phyloP scores from a whole-genome alignment of 2,329 filamentous ascomycete species.

The Stemphylium beticola region DNA sequence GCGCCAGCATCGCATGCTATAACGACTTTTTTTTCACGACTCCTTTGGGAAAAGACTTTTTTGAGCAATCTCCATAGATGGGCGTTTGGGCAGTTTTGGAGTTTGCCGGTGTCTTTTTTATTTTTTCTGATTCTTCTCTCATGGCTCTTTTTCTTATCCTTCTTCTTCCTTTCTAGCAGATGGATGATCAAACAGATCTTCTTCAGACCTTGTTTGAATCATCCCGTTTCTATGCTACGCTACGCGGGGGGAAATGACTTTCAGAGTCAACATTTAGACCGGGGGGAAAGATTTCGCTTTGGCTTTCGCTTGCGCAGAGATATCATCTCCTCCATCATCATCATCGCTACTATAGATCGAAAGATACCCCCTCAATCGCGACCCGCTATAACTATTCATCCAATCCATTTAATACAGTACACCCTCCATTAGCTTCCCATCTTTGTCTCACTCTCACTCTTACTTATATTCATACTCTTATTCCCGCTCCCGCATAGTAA shows the following conservation, averaged over 20 bases:
- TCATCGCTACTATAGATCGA: slow-evolving; percentile 11
- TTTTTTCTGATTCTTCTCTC: not conserved
- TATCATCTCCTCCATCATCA: not conserved
- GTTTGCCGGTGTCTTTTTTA: not conserved
- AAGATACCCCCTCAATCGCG: slow-evolving; percentile 14
- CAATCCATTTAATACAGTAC: too few relatives aligned
- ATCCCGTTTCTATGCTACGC: too few relatives aligned
- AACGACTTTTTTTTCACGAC: slow-evolving; percentile 8
- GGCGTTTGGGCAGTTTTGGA: not conserved
- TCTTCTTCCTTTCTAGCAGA: not conserved
- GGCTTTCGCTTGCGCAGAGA: slow-evolving; percentile 5
- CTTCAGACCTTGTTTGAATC: too few relatives aligned
- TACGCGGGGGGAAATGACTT: not conserved
- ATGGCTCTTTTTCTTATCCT: not conserved
- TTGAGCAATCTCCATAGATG: not conserved
- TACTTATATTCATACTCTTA: too few relatives aligned
- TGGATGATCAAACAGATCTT: too few relatives aligned
- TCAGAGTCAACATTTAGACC: not conserved
- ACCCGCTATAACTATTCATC: too few relatives aligned
- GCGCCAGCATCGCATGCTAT: not conserved
- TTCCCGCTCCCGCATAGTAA: too few relatives aligned
- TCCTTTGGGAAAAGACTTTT: not conserved
- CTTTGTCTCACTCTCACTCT: too few relatives aligned
- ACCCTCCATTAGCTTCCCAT: too few relatives aligned
- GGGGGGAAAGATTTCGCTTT: not conserved